Conservation (phyloP, 2,329 filamentous ascomycete species). For the Pleurostoma richardsiae region DNA sequence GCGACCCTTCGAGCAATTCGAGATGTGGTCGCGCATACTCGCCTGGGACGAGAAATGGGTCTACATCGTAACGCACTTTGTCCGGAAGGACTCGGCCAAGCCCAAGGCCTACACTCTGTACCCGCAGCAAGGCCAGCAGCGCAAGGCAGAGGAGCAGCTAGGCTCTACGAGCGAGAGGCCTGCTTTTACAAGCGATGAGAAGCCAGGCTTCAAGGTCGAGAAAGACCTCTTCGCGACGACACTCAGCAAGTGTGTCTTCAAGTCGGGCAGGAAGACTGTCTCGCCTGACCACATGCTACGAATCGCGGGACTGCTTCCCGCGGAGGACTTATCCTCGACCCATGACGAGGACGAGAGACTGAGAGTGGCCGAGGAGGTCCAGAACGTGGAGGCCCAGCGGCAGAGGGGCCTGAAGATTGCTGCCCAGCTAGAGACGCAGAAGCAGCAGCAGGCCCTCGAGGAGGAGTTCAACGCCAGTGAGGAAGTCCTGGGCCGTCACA, state of each 20-base stretch:
- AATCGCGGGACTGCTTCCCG: constrained; percentile 55
- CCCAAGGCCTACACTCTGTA: constrained; percentile 22
- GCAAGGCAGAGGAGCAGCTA: constrained; percentile 1
- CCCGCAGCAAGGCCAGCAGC: constrained; percentile 18
- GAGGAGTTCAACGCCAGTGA: constrained; percentile 20
- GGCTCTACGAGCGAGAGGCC: no score
- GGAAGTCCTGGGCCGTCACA: constrained; percentile 27
- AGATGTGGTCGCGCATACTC: constrained; percentile 31
- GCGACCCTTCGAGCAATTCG: constrained; percentile 1
- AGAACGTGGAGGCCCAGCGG: constrained; percentile 25
- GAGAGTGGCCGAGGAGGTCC: constrained; percentile 11
- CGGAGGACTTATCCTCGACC: constrained; percentile 3
- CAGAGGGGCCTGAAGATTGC: constrained; percentile 26
- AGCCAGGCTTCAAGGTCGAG: constrained; percentile 7
- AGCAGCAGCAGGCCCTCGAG: constrained; percentile 22
- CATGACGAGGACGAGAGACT: neutral
- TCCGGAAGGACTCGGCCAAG: constrained; percentile 29
- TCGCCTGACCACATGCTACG: constrained; percentile 58
- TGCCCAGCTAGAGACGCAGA: constrained; percentile 14
- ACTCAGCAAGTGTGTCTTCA: constrained; percentile 55
- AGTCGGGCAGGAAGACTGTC: constrained; percentile 59
- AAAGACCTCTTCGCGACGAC: constrained; percentile 41
- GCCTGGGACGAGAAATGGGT: constrained; percentile 5
- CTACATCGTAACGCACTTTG: constrained; percentile 44
- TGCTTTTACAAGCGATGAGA: neutral